These are phyloP conservation scores for Cystobasidium sp. DNA, from an alignment of 1,284 basidiomycete genomes.

Conservation along the genomic window DNA sequence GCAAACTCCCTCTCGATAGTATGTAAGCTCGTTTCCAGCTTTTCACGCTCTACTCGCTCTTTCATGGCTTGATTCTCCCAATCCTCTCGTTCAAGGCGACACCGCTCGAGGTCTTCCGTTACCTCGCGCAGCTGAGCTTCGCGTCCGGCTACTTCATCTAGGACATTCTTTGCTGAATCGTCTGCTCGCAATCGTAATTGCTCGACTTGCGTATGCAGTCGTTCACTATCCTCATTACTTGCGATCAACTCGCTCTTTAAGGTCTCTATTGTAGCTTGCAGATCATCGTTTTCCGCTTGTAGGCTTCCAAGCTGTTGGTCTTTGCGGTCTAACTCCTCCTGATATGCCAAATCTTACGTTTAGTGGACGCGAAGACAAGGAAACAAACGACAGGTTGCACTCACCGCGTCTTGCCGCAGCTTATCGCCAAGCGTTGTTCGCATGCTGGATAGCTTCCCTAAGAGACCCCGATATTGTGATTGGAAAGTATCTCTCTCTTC, in stretches of 20 bases:
- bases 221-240: slow-evolving; percentile 73
- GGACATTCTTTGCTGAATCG: slow-evolving; percentile 56
- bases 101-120: slow-evolving; percentile 79
- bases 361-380: background rate
- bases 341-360: slow-evolving; percentile 45
- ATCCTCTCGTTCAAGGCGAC: slow-evolving; percentile 81
- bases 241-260: slow-evolving; percentile 76
- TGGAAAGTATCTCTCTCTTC: slow-evolving; percentile 85
- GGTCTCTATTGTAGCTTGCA: slow-evolving; percentile 70
- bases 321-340: slow-evolving; percentile 94
- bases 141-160: slow-evolving; percentile 71
- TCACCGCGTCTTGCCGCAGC: slow-evolving; percentile 91
- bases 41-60: slow-evolving; percentile 74
- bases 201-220: slow-evolving; percentile 70
- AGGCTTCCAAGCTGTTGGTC: slow-evolving; percentile 79
- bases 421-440: slow-evolving; percentile 90
- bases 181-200: slow-evolving; percentile 57
- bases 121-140: slow-evolving; percentile 79
- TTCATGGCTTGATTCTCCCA: slow-evolving; percentile 79
- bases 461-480: slow-evolving; percentile 80
- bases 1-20: slow-evolving; percentile 65
- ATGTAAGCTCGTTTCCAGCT: slow-evolving; percentile 65
- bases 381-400: slow-evolving; percentile 56
- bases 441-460: slow-evolving; percentile 91
- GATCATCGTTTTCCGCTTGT: slow-evolving; percentile 73